Evolutionary conservation across 768 basidiomycete species (phyloP).

Genomic region (Serendipita sp.): DNA sequence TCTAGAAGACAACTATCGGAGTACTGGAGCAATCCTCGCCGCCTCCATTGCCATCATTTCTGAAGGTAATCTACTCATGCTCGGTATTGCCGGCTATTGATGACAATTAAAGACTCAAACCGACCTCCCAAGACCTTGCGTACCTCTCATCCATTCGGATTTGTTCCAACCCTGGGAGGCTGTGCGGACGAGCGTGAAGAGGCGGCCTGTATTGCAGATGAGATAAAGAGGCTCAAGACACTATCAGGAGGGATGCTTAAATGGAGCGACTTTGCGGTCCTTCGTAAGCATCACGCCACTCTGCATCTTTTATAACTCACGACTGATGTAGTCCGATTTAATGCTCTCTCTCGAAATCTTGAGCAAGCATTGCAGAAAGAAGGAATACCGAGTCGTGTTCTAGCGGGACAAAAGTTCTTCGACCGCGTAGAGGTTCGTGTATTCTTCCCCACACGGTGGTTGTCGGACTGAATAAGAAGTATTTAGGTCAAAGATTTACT

Average conservation of each 20-base stretch:
- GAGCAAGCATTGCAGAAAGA: slow-evolving; percentile 63
- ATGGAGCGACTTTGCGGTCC: slow-evolving; percentile 68
- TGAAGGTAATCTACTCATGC: slow-evolving; percentile 36
- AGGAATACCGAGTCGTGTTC: slow-evolving; percentile 58
- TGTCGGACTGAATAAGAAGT: neutral
- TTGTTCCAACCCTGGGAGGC: slow-evolving; percentile 38
- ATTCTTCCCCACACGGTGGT: neutral
- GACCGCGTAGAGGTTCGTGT: slow-evolving; percentile 53
- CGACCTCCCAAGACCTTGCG: slow-evolving; percentile 60
- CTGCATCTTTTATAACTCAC: neutral
- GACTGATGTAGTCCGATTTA: slow-evolving; percentile 50
- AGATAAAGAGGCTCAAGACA: slow-evolving; percentile 65
- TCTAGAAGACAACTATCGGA: slow-evolving; percentile 77
- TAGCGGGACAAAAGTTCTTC: slow-evolving; percentile 77
- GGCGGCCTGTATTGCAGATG: slow-evolving; percentile 51
- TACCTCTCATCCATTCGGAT: slow-evolving; percentile 49
- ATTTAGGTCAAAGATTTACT: slow-evolving; percentile 61
- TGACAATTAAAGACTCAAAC: slow-evolving; percentile 36
- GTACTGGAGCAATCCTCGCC: slow-evolving; percentile 56
- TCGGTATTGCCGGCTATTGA: neutral
- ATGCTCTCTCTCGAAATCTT: slow-evolving; percentile 57
- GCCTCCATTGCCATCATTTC: slow-evolving; percentile 64
- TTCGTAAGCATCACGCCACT: slow-evolving; percentile 33
- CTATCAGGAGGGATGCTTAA: slow-evolving; percentile 51
- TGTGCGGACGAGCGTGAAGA: slow-evolving; percentile 45